phyloP scores from a whole-genome alignment of 331 rosid species.

The Rhamnella rubrinervis region DNA sequence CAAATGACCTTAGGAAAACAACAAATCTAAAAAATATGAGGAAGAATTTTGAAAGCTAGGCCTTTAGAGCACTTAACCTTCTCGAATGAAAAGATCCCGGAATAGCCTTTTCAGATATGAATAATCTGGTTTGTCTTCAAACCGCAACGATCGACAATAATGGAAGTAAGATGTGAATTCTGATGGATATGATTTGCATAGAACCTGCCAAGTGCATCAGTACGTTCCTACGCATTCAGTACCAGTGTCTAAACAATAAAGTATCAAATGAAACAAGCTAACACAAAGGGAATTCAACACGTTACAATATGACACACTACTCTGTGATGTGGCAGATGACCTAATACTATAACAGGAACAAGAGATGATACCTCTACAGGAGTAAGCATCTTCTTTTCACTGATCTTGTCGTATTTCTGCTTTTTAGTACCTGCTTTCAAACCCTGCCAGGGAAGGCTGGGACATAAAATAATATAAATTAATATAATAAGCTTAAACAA shows the following conservation, averaged over 20 bases:
- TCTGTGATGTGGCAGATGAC: constrained; percentile 3
- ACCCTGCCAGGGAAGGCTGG: constrained; percentile 99
- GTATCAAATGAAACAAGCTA: background rate
- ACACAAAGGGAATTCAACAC: background rate
- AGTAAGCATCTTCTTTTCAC: constrained; percentile 98
- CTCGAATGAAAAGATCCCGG: constrained; percentile 95
- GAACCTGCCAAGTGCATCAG: constrained; percentile 44
- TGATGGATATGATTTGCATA: constrained; percentile 87
- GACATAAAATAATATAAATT: constrained; percentile 31
- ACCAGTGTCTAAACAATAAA: background rate
- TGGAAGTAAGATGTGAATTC: constrained; percentile 95
- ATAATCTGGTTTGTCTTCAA: constrained; percentile 98
- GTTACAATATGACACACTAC: background rate
- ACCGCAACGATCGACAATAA: constrained; percentile 88
- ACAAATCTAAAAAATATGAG: background rate
- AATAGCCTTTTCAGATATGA: constrained; percentile 92
- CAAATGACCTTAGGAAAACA: constrained; percentile 2
- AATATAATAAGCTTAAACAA: constrained; percentile 16
- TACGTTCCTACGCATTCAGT: background rate
- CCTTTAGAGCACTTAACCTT: constrained; percentile 50
- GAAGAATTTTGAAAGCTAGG: background rate
- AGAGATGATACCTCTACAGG: constrained; percentile 76
- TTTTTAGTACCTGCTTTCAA: constrained; percentile 93
- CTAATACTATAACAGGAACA: constrained; percentile 21
- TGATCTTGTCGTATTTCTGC: constrained; percentile 96